Evolutionary conservation across 2,329 filamentous ascomycete genomes (phyloP).

Genomic region (Graphilbum ipis-grandicollis): DNA sequence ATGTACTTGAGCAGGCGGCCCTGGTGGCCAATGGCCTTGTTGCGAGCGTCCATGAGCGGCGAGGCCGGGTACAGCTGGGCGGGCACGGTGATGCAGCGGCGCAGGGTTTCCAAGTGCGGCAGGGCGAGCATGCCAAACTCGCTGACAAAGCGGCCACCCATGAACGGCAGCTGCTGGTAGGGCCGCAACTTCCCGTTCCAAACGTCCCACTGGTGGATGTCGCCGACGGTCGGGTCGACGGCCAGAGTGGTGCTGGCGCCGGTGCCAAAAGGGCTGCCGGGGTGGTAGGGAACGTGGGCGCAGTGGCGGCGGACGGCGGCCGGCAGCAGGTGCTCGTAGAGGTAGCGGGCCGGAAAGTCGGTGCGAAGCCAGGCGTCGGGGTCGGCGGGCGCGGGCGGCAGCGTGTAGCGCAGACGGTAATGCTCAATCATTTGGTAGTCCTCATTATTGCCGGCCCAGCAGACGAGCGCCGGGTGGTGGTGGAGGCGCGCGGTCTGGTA

Average conservation of each 20-base stretch:
- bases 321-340: slow-evolving; percentile 58
- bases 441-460: slow-evolving; percentile 53
- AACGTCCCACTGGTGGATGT: slow-evolving; percentile 69
- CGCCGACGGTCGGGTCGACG: slow-evolving; percentile 38
- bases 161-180: slow-evolving; percentile 54
- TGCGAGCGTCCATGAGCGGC: slow-evolving; percentile 60
- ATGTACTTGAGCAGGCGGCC: slow-evolving; percentile 54
- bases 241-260: not conserved
- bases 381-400: slow-evolving; percentile 55
- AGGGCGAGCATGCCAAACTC: slow-evolving; percentile 74
- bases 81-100: slow-evolving; percentile 38
- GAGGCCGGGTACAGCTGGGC: slow-evolving; percentile 47
- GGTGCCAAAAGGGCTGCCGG: slow-evolving; percentile 49
- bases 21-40: slow-evolving; percentile 62
- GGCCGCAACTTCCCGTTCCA: slow-evolving; percentile 73
- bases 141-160: slow-evolving; percentile 58
- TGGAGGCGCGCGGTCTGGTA: slow-evolving; percentile 43
- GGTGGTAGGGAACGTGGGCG: slow-evolving; percentile 40
- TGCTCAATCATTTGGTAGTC: slow-evolving; percentile 9
- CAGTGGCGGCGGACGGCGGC: too few relatives aligned
- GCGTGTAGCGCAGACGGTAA: slow-evolving; percentile 38
- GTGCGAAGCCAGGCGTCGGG: slow-evolving; percentile 60
- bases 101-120: slow-evolving; percentile 55
- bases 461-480: slow-evolving; percentile 48
- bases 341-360: slow-evolving; percentile 57